Conservation (phyloP, 768 basidiomycete genomes). For the Termitomyces sp. region DNA sequence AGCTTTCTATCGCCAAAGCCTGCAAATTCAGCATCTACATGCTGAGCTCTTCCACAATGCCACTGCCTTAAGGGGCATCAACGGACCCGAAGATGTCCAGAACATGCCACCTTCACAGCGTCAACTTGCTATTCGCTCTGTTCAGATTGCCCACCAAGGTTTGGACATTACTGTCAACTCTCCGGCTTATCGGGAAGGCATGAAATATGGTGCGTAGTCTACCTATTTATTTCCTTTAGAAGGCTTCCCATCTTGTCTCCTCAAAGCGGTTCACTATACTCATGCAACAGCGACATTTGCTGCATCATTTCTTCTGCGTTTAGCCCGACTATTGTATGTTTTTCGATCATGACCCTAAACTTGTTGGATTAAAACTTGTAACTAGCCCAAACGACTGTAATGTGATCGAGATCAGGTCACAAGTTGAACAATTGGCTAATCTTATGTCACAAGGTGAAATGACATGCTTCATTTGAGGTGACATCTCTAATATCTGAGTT, state of each 20-base stretch:
- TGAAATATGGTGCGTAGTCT: constrained; percentile 75
- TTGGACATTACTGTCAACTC: constrained; percentile 84
- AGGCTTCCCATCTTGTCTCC: constrained; percentile 1
- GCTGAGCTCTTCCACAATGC: constrained; percentile 85
- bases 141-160: constrained; percentile 74
- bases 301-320: constrained; percentile 82
- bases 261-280: constrained; percentile 80
- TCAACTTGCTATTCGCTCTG: constrained; percentile 76
- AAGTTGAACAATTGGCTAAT: constrained; percentile 73
- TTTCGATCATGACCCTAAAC: not conserved
- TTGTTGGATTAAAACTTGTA: constrained; percentile 4
- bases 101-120: constrained; percentile 77
- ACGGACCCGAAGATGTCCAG: constrained; percentile 81
- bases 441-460: constrained; percentile 75
- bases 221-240: not conserved
- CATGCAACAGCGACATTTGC: constrained; percentile 94
- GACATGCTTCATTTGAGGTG: not conserved
- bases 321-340: constrained; percentile 82
- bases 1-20: constrained; percentile 87
- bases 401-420: constrained; percentile 61
- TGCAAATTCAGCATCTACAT: constrained; percentile 83
- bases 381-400: constrained; percentile 82
- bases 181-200: constrained; percentile 81
- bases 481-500: constrained; percentile 1
- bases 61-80: constrained; percentile 76